Evolutionary conservation across 371 early-diverging fungal genomes (phyloP).

Genomic region (Parasitella parasitica): DNA sequence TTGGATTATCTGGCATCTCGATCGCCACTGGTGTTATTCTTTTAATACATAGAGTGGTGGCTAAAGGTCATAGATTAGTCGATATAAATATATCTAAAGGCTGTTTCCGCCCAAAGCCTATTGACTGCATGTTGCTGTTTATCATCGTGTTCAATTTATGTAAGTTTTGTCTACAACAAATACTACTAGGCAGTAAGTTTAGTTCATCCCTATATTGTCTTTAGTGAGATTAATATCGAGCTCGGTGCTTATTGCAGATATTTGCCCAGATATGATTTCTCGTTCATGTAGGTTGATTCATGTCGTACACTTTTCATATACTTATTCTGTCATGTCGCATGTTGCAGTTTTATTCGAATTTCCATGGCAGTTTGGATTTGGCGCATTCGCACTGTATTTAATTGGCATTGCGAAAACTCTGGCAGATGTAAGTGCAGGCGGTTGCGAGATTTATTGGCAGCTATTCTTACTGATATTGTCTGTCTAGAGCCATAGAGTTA

Average conservation of each 20-base stretch:
- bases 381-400: slow-evolving; percentile 26
- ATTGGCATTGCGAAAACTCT: slow-evolving; percentile 36
- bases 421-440: slow-evolving; percentile 32
- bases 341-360: slow-evolving; percentile 28
- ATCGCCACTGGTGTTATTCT: slow-evolving; percentile 17
- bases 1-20: slow-evolving; percentile 19
- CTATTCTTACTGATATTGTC: not conserved
- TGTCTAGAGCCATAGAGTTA: slow-evolving; percentile 40
- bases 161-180: too few relatives aligned
- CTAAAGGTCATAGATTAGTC: slow-evolving; percentile 23
- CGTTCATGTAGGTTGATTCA: slow-evolving; percentile 25
- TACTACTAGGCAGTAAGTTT: too few relatives aligned
- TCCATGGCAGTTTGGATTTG: slow-evolving; percentile 32
- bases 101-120: slow-evolving; percentile 28
- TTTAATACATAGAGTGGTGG: slow-evolving; percentile 15
- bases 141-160: slow-evolving; percentile 24
- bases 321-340: not conserved
- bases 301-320: not conserved
- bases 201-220: not conserved
- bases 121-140: slow-evolving; percentile 30
- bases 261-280: slow-evolving; percentile 26
- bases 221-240: slow-evolving; percentile 31
- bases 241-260: slow-evolving; percentile 22
- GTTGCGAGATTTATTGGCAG: too few relatives aligned
- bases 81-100: slow-evolving; percentile 16